Evolutionary conservation across 1,284 basidiomycete genomes (phyloP).

Genomic region (Calocybe gambosa): DNA sequence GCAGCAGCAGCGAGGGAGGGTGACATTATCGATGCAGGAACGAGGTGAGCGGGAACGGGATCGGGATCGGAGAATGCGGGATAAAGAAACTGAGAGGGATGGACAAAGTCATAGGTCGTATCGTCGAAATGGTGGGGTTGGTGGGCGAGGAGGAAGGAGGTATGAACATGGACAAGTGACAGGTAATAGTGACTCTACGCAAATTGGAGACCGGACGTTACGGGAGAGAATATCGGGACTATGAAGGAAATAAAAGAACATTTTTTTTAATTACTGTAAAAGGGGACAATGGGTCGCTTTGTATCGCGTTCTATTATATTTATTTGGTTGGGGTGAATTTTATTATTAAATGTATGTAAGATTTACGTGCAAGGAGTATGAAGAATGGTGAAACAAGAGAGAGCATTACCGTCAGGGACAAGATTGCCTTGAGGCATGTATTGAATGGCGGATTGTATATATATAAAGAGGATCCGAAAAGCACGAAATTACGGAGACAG

Average conservation of each 20-base stretch:
- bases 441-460: neutral
- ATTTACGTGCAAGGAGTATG: too few species aligned
- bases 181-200: slow-evolving; percentile 21
- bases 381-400: too few species aligned
- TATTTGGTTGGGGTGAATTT: too few species aligned
- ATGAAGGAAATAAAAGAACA: slow-evolving; percentile 25
- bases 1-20: slow-evolving; percentile 23
- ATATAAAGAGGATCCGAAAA: neutral
- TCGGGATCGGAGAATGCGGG: slow-evolving; percentile 23
- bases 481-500: neutral
- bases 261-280: neutral
- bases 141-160: slow-evolving; percentile 15
- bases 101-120: slow-evolving; percentile 18
- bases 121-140: slow-evolving; percentile 27
- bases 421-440: too few species aligned
- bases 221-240: slow-evolving; percentile 67
- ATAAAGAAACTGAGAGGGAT: slow-evolving; percentile 29
- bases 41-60: slow-evolving; percentile 17
- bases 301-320: slow-evolving; percentile 1
- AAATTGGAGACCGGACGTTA: slow-evolving; percentile 65
- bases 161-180: slow-evolving; percentile 17
- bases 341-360: too few species aligned
- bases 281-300: neutral
- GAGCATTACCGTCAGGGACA: too few species aligned
- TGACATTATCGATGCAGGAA: slow-evolving; percentile 29